phyloP scores from a whole-genome alignment of 2,329 filamentous ascomycete genomes.

The Epichloe hybrida region DNA sequence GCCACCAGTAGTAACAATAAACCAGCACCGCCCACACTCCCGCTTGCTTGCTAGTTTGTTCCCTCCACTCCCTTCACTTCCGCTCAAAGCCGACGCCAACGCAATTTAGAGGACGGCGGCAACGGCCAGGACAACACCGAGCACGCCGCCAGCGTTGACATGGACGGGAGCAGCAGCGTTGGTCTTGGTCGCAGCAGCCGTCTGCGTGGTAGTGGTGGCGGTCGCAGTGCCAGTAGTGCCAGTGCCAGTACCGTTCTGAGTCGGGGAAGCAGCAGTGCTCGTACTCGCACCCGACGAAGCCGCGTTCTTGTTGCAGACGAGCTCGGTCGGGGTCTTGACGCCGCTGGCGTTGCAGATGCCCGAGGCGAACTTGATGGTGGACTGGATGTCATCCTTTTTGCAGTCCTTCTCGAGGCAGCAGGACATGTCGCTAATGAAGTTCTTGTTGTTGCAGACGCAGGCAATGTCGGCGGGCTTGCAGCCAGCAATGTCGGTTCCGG shows the following conservation, averaged over 20 bases:
- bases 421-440: conserved; percentile 26
- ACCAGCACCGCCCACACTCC: neutral
- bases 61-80: neutral
- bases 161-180: conserved; percentile 1
- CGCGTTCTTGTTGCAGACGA: conserved; percentile 19
- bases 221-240: neutral
- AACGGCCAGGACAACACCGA: conserved; percentile 3
- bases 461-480: conserved; percentile 24
- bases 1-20: neutral
- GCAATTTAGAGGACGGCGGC: conserved; percentile 1
- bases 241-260: neutral
- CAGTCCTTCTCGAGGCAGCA: conserved; percentile 27
- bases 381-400: conserved; percentile 17
- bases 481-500: conserved; percentile 21
- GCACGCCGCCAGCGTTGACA: conserved; percentile 1
- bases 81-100: neutral
- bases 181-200: conserved; percentile 3
- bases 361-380: conserved; percentile 24
- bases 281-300: conserved; percentile 6
- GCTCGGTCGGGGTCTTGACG: conserved; percentile 22
- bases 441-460: conserved; percentile 28
- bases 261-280: neutral
- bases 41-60: neutral
- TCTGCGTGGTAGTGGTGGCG: neutral
- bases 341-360: conserved; percentile 24